Evolutionary conservation across 257 asterid genomes (phyloP).

Genomic region (Gynochthodes officinalis): DNA sequence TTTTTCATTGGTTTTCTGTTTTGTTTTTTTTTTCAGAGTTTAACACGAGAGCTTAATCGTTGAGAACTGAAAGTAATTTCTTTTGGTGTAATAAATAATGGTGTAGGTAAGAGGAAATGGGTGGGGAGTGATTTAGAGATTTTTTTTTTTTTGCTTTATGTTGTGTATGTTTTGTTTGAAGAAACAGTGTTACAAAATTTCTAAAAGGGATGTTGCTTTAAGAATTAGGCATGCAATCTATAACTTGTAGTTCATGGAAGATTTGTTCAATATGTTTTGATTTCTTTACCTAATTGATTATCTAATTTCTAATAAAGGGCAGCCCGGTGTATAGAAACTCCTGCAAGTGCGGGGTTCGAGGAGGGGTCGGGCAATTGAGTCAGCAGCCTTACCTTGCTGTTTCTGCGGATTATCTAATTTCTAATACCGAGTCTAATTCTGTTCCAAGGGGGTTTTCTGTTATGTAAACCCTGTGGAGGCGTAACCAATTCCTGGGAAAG

Average conservation of each 20-base stretch:
- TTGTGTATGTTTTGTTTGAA: neutral
- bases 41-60: neutral
- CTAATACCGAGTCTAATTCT: neutral
- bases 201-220: neutral
- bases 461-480: neutral
- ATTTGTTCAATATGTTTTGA: neutral
- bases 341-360: too few species aligned
- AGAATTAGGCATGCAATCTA: neutral
- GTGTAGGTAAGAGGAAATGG: neutral
- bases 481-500: neutral
- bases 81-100: neutral
- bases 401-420: too few species aligned
- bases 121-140: neutral
- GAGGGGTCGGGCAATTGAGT: too few species aligned
- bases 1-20: too few species aligned
- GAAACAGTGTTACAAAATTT: neutral
- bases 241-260: neutral
- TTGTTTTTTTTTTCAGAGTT: neutral
- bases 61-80: neutral
- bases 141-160: neutral
- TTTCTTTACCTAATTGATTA: neutral
- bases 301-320: neutral
- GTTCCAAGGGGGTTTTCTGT: neutral
- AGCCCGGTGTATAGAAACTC: too few species aligned
- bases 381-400: too few species aligned